Conservation (phyloP, 2,329 filamentous ascomycete species). For the Fusarium verrucosum region DNA sequence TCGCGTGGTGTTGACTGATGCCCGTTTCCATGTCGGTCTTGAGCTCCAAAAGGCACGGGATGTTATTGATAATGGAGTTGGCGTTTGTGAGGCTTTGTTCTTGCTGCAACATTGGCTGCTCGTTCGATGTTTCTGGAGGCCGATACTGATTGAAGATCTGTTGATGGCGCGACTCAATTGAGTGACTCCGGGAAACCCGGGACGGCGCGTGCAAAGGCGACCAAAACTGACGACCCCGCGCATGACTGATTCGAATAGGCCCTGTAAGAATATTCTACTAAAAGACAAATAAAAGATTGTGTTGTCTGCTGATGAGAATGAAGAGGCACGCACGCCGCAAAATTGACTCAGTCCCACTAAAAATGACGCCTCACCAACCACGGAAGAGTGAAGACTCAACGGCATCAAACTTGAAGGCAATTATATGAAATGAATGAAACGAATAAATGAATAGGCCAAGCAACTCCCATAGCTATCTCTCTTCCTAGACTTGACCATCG, state of each 20-base stretch:
- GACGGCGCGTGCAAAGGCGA: not conserved
- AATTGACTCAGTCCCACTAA: constrained; percentile 29
- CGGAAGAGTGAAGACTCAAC: too few species aligned
- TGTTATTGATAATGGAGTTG: not conserved
- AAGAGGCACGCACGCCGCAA: not conserved
- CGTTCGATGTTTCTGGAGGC: constrained; percentile 8
- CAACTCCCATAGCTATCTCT: too few species aligned
- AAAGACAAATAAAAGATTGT: not conserved
- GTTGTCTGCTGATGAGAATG: not conserved
- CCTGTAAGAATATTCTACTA: not conserved
- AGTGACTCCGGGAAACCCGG: accelerated
- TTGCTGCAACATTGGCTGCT: constrained; percentile 29
- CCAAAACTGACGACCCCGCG: accelerated
- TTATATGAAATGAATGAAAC: too few species aligned
- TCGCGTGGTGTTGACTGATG: constrained; percentile 62
- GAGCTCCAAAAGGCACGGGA: constrained; percentile 48
- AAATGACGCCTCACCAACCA: not conserved
- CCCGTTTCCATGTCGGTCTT: constrained; percentile 56
- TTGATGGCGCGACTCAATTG: not conserved
- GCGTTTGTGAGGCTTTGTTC: not conserved
- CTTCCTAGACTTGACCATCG: too few species aligned
- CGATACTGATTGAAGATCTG: not conserved
- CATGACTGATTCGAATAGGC: not conserved
- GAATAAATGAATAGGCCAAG: too few species aligned
- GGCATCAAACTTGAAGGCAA: too few species aligned